Base-by-base conservation (phyloP, 2,329 filamentous ascomycete genomes). In the Metarhizium album region DNA sequence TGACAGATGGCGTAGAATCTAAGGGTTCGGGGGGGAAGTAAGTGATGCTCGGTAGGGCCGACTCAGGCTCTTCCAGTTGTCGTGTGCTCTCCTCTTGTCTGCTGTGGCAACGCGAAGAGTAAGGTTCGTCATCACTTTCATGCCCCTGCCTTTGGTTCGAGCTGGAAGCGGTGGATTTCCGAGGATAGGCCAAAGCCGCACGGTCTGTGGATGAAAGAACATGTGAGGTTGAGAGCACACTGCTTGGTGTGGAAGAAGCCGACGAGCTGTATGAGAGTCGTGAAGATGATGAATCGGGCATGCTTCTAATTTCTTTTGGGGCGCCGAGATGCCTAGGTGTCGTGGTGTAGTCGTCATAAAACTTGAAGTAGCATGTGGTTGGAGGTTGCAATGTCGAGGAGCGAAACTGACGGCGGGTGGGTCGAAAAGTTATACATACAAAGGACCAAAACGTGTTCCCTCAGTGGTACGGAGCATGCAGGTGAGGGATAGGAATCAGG, bases 1-100 rank as follows among this genome's bases (percentile, higher is more conserved):
- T 84, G 57, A 82, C 75, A 0, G 89, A 93, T 24, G 79, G 74
- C 45, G 49, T 57, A 6, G 65, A 66, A 13, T 53, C 50, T 2
- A 56, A 51, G 14, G 54, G 55, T 22, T 53, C 47, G 23, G 54
- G 53, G 4, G 55, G 50, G 23, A 48, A 53, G 38, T 45, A 52
- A 24, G 54, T 47, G 22, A 53, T 53, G 24, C 45, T 46, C 2
- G 38, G 47, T 14, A 50, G 38, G 29, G 29, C 7, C n/a, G 37
- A 24, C 29, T 49, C 45, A n/a, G 23, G 27, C 14, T 24, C 14
- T 7, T 18, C 27, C 16, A 43, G 20, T 42, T 46, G 20, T 40
- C 22, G n/a, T n/a, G 27, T 16, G n/a, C 5, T 29, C 7, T 46
- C 20, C 3, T 29, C 29, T 8, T n/a, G 48, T 29, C 42, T 46